Percentiles rank a stretch among this genome's conserved stretches.
phyloP scores from a whole-genome alignment of 208 protist genomes.

The Acanthamoeba rhysodes region DNA sequence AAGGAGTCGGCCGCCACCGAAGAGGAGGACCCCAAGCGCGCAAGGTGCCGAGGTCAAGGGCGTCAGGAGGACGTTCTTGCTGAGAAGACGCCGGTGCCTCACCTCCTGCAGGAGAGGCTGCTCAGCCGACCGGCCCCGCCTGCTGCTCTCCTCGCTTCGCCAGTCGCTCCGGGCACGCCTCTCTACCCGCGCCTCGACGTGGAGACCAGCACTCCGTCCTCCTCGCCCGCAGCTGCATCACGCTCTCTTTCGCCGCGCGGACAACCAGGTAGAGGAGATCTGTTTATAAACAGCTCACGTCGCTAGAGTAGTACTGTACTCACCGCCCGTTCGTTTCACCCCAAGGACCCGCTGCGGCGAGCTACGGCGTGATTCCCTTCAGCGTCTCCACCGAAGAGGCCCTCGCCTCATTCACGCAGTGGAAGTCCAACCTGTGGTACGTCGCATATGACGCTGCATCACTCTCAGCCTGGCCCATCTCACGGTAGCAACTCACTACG shows the following conservation, averaged over 20 bases:
- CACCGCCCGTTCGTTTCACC: background rate
- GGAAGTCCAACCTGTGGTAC: conserved; percentile 38
- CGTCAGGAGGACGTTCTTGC: background rate
- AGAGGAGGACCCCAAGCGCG: background rate
- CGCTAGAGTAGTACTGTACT: too few relatives aligned
- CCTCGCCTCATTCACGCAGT: background rate
- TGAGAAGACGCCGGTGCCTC: background rate
- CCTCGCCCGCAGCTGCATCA: background rate
- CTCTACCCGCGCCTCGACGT: background rate
- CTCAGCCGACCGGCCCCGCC: background rate
- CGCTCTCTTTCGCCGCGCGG: background rate
- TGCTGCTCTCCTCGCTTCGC: background rate
- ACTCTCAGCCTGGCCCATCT: background rate
- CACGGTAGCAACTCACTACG: background rate
- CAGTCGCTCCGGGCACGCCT: background rate
- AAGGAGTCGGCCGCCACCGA: background rate
- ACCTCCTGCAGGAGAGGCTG: background rate
- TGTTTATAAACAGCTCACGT: too few relatives aligned
- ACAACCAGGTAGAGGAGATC: background rate
- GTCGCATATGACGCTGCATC: background rate
- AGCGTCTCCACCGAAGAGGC: background rate
- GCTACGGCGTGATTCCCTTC: background rate
- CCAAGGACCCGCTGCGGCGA: background rate
- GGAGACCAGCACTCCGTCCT: background rate
- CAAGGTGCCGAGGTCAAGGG: background rate